Evolutionary conservation across 805 yeast species (phyloP).

Genomic region (Suhomyces kilbournensis): DNA sequence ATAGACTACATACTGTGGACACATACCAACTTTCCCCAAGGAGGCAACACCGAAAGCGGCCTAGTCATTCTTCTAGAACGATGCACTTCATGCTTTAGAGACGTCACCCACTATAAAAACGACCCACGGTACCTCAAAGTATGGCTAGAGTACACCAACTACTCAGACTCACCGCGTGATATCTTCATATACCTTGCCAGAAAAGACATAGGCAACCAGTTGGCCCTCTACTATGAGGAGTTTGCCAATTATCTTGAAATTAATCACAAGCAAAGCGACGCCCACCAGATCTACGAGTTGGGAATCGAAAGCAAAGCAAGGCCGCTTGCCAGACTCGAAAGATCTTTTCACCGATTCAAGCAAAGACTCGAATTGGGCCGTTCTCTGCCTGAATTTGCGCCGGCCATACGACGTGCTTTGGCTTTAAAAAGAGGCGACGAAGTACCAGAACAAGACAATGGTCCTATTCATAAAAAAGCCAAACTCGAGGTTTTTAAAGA

Average conservation of each 20-base stretch:
- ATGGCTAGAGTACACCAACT: conserved; percentile 77
- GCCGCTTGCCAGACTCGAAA: conserved; percentile 46
- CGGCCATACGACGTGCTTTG: conserved; percentile 20
- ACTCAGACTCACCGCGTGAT: conserved; percentile 66
- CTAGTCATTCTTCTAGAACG: conserved; percentile 63
- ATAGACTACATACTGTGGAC: conserved; percentile 78
- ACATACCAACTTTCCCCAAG: conserved; percentile 60
- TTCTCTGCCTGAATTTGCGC: conserved; percentile 19
- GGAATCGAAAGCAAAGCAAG: conserved; percentile 64
- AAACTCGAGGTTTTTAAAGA: conserved; percentile 46
- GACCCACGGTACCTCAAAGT: conserved; percentile 77
- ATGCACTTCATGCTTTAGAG: conserved; percentile 67
- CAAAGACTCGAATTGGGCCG: conserved; percentile 25
- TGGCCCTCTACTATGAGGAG: conserved; percentile 75
- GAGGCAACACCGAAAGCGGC: conserved; percentile 59
- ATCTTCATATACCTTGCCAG: conserved; percentile 68
- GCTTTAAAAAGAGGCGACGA: conserved; percentile 36
- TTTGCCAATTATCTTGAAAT: conserved; percentile 65
- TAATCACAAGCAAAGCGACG: conserved; percentile 47
- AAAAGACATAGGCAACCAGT: conserved; percentile 63
- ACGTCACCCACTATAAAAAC: conserved; percentile 64
- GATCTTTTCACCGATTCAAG: conserved; percentile 43
- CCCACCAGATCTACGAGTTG: conserved; percentile 53
- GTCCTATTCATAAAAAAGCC: conserved; percentile 15
- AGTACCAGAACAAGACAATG: conserved; percentile 9